Evolutionary conservation across 345 rosid genomes (phyloP), one percentile per base, ranked within the genome.

Genomic region (Eutrema heterophyllum): DNA sequence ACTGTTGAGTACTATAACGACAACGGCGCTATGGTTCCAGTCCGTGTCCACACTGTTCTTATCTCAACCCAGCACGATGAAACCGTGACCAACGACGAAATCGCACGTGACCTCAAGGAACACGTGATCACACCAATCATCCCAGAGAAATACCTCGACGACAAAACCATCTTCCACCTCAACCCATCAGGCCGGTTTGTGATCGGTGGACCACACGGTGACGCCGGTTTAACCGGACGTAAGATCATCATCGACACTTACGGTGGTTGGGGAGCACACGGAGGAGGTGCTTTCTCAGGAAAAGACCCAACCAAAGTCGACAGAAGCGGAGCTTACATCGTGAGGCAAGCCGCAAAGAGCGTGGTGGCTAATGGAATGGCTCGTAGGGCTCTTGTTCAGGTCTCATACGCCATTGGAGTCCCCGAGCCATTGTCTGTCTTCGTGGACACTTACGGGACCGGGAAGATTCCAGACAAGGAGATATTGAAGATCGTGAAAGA

Each of bases 181-280:
- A 79, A 79, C 76, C 82, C 82, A 74, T 79, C 82, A 55, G 82
- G 82, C 30, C 33, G 82, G 32, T 79, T 79, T 3, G 82, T 79
- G 56, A 79, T 73, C 33, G 82, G 79, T 49, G 82, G 82, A 54
- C 82, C 82, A 11, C 82, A 79, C 21, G 82, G 82, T 63, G 79
- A 79, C 7, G 79, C 82, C 4, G 82, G 82, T 79, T 75, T 79
- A 40, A 79, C 82, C 9, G 82, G 82, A 55, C 79, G 82, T 68
- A 73, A 79, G 79, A 79, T 79, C 72, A 79, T 79, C 70, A 74
- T 79, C 7, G 82, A 78, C 56, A 78, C 81, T 0, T 78, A 78
- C 57, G 81, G 81, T 59, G 81, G 81, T 12, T 78, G 81, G 81
- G 81, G 81, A 72, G 81, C 81, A 9, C 81, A 78, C 50, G 81